Evolutionary conservation across 805 yeast genomes (phyloP).

Genomic region (Monosporozyma aquatica): DNA sequence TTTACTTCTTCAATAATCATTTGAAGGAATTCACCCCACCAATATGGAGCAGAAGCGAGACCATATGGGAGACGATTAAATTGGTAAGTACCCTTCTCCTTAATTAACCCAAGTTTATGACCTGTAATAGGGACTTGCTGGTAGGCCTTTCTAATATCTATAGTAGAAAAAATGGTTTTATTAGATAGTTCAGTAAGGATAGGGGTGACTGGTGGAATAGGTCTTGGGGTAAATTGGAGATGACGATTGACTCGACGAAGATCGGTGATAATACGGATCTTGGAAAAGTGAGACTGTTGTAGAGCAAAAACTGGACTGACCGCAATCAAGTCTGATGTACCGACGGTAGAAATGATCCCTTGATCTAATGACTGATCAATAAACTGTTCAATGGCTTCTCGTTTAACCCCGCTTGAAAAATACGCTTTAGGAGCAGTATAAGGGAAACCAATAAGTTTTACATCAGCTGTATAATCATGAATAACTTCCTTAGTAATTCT

Average conservation of each 20-base stretch:
- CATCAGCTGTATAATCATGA: constrained; percentile 1
- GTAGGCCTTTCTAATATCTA: constrained; percentile 8
- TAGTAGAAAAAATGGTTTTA: constrained; percentile 6
- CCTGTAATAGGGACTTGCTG: constrained; percentile 7
- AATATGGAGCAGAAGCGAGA: constrained; percentile 3
- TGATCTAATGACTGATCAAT: constrained; percentile 2
- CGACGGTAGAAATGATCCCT: neutral
- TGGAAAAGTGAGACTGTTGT: neutral
- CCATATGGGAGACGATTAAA: constrained; percentile 4
- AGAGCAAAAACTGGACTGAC: constrained; percentile 5
- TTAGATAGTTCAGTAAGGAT: constrained; percentile 4
- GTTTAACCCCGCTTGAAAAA: constrained; percentile 2
- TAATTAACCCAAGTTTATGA: constrained; percentile 4
- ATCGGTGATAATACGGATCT: constrained; percentile 5
- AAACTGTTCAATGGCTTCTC: neutral
- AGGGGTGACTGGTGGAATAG: constrained; percentile 5
- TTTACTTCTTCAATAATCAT: neutral
- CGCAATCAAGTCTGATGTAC: constrained; percentile 3
- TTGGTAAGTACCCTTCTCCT: constrained; percentile 5
- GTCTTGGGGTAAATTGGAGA: constrained; percentile 4
- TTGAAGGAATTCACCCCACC: constrained; percentile 7
- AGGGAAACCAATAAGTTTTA: constrained; percentile 1
- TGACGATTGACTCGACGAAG: constrained; percentile 4
- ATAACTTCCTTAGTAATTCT: neutral
- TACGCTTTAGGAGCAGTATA: constrained; percentile 5